A percentile compares a stretch with the other conserved stretches of the same genome.
phyloP scores from a whole-genome alignment of 345 rosid genomes.

The Salix arbutifolia region DNA sequence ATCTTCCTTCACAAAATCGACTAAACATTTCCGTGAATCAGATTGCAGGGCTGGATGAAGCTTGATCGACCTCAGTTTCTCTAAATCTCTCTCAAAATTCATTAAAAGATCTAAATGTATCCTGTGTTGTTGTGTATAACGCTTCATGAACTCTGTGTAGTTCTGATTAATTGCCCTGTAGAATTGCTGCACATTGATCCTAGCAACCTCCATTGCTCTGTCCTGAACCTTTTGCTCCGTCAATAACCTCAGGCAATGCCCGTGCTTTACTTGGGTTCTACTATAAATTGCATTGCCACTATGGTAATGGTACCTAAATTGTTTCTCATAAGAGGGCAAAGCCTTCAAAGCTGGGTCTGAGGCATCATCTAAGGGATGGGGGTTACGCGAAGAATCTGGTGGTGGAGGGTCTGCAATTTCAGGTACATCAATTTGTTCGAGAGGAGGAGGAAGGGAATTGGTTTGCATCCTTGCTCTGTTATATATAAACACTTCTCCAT shows the following conservation, averaged over 20 bases:
- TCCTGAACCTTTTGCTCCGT: constrained; percentile 87
- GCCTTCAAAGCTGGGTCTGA: constrained; percentile 93
- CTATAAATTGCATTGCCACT: constrained; percentile 53
- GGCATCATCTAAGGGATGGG: constrained; percentile 84
- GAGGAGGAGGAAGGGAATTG: constrained; percentile 57
- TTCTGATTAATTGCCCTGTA: constrained; percentile 72
- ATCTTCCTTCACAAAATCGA: constrained; percentile 90
- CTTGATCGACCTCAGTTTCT: constrained; percentile 66
- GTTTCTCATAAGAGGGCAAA: constrained; percentile 85
- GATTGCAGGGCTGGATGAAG: constrained; percentile 76
- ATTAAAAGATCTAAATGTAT: constrained; percentile 66
- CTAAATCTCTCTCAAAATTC: constrained; percentile 70
- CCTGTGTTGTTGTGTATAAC: constrained; percentile 67
- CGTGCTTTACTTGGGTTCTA: constrained; percentile 51
- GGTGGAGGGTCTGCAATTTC: constrained; percentile 57
- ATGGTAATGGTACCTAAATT: constrained; percentile 69
- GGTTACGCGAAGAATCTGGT: constrained; percentile 44
- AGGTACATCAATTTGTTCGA: constrained; percentile 48
- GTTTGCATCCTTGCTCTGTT: constrained; percentile 70
- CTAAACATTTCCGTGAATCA: constrained; percentile 45
- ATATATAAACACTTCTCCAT: constrained; percentile 67
- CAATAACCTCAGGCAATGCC: constrained; percentile 60
- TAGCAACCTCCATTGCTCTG: constrained; percentile 79
- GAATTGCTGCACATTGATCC: constrained; percentile 76
- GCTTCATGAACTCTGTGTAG: constrained; percentile 78